Evolutionary conservation across 495 filamentous ascomycete species (phyloP).

Genomic region (Penicillium ochrochloron): DNA sequence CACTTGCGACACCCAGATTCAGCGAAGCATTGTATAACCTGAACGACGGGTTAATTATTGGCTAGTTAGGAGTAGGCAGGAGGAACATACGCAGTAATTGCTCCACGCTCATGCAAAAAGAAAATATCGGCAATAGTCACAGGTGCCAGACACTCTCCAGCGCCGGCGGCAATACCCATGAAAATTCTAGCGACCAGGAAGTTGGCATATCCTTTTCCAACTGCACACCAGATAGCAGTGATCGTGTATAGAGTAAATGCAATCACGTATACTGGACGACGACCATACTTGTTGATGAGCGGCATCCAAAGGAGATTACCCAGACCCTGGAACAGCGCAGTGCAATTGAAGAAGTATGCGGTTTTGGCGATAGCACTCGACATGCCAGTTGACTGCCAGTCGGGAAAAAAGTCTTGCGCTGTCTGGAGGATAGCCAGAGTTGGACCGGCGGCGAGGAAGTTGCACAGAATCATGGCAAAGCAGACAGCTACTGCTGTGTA

Average conservation of each 20-base stretch:
- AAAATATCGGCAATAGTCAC: conserved; percentile 61
- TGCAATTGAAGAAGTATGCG: conserved; percentile 58
- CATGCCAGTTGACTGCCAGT: conserved; percentile 34
- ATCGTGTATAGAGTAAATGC: conserved; percentile 51
- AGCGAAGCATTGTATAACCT: conserved; percentile 51
- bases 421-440: conserved; percentile 55
- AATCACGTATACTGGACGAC: conserved; percentile 56
- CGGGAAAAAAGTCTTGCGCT: conserved; percentile 45
- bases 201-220: conserved; percentile 46
- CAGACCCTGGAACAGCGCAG: conserved; percentile 53
- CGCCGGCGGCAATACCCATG: conserved; percentile 56
- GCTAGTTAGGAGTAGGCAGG: too few species aligned
- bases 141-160: conserved; percentile 56
- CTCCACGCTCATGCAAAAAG: conserved; percentile 62
- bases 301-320: conserved; percentile 62
- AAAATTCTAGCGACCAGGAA: conserved; percentile 53
- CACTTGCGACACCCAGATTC: conserved; percentile 47
- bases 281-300: conserved; percentile 57
- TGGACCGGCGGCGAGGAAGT: conserved; percentile 59
- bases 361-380: conserved; percentile 47
- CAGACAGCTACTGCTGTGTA: conserved; percentile 55
- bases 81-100: conserved; percentile 41
- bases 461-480: conserved; percentile 58
- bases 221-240: conserved; percentile 50
- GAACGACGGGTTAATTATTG: background rate